A percentile compares a stretch with the other conserved stretches of the same genome.
Conservation (phyloP, 805 yeast genomes). For the Tetrapisispora arboricola region DNA sequence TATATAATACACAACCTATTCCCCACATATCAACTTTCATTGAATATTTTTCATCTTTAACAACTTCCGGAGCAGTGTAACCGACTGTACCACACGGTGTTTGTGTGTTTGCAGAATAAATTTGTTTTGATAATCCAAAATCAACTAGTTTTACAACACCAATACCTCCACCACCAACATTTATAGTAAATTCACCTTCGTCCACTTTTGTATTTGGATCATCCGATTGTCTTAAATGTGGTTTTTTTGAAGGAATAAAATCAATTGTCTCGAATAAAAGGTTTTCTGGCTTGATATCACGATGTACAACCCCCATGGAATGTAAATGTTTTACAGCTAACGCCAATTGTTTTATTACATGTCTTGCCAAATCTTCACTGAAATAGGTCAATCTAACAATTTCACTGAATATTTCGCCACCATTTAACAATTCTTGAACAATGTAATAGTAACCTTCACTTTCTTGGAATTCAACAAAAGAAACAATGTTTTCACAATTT, state of each 20-base stretch:
- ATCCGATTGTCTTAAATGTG: conserved; percentile 46
- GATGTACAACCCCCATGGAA: conserved; percentile 67
- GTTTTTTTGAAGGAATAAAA: conserved; percentile 32
- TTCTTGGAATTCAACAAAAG: conserved; percentile 57
- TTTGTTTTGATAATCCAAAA: conserved; percentile 87
- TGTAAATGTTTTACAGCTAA: conserved; percentile 60
- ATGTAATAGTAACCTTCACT: conserved; percentile 52
- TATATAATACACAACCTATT: conserved; percentile 88
- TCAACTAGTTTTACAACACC: conserved; percentile 89
- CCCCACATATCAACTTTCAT: conserved; percentile 99
- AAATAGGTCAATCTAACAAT: conserved; percentile 59
- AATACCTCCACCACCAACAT: conserved; percentile 86
- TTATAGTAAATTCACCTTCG: conserved; percentile 76
- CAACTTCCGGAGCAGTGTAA: conserved; percentile 97
- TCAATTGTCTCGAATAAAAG: conserved; percentile 54
- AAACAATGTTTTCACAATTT: conserved; percentile 42
- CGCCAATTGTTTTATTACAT: conserved; percentile 53
- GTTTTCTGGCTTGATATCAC: conserved; percentile 79
- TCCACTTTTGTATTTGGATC: conserved; percentile 61
- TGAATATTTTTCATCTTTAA: conserved; percentile 83
- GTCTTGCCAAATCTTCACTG: conserved; percentile 54
- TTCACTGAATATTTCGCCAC: conserved; percentile 68
- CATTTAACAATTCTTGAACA: conserved; percentile 61
- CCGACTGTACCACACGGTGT: conserved; percentile 99
- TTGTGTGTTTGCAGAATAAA: conserved; percentile 79